Conservation (phyloP, 2,329 filamentous ascomycete species). For the Venturia nashicola region DNA sequence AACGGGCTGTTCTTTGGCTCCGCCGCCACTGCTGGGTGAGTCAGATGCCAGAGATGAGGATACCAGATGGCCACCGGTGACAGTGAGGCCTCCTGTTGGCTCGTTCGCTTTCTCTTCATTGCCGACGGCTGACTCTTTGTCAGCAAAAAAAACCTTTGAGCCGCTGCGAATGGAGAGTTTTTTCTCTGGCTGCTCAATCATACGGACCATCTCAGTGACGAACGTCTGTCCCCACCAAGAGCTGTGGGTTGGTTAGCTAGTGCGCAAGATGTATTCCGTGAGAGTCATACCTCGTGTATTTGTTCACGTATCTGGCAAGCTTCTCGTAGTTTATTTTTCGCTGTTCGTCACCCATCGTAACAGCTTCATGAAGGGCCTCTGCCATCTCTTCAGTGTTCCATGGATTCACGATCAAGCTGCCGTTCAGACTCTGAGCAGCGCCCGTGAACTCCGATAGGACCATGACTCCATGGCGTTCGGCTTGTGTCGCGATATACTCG, state of each 20-base stretch:
- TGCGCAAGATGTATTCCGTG: neutral
- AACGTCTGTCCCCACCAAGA: constrained; percentile 96
- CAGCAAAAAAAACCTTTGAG: neutral
- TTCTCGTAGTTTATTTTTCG: constrained; percentile 80
- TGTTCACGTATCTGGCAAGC: constrained; percentile 88
- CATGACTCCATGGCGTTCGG: constrained; percentile 81
- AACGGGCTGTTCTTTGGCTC: neutral
- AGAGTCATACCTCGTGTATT: constrained; percentile 66
- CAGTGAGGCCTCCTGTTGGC: neutral
- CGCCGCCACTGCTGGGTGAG: neutral
- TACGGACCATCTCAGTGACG: constrained; percentile 17
- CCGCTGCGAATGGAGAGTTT: constrained; percentile 22
- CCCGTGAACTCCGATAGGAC: constrained; percentile 95
- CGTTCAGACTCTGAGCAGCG: constrained; percentile 86
- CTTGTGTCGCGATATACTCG: constrained; percentile 92
- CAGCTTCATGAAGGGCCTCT: constrained; percentile 87
- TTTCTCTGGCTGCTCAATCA: constrained; percentile 40
- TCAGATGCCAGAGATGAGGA: neutral
- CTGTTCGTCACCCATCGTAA: constrained; percentile 88
- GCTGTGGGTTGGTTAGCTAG: constrained; percentile 27
- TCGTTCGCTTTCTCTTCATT: neutral
- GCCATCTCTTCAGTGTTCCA: constrained; percentile 98
- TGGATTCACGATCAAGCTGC: constrained; percentile 88
- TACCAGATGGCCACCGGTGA: neutral
- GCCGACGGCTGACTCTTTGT: neutral